These are phyloP conservation scores for Carex pumila DNA, from an alignment of 176 grass and related monocot genomes.

Conservation along the genomic window DNA sequence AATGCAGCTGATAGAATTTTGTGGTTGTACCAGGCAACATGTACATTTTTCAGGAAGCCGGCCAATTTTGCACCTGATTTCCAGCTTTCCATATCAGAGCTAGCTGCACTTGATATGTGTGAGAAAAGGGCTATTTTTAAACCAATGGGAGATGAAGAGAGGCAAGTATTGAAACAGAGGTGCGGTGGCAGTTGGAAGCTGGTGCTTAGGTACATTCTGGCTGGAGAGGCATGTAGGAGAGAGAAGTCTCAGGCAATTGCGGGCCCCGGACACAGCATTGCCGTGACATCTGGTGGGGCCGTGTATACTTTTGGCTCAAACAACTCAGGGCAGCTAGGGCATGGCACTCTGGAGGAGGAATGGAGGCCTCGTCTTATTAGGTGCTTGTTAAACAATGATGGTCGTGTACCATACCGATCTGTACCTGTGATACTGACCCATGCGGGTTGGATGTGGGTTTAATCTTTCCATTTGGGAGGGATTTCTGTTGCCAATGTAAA, in stretches of 20 bases:
- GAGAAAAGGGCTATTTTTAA: constrained; percentile 86
- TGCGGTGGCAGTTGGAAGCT: constrained; percentile 81
- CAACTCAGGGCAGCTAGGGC: constrained; percentile 78
- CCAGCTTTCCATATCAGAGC: constrained; percentile 65
- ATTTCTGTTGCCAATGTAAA: constrained; percentile 7
- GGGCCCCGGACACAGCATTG: constrained; percentile 73
- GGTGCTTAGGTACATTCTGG: constrained; percentile 82
- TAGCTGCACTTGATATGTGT: constrained; percentile 87
- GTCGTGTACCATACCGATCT: background rate
- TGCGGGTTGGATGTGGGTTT: constrained; percentile 4
- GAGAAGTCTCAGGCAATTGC: constrained; percentile 86
- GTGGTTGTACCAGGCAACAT: constrained; percentile 60
- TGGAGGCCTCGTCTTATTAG: constrained; percentile 76
- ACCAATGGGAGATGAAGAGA: constrained; percentile 61
- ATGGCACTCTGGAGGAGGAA: constrained; percentile 73
- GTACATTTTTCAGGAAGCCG: constrained; percentile 85
- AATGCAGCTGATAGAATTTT: constrained; percentile 54
- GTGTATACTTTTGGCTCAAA: constrained; percentile 83
- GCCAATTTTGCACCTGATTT: constrained; percentile 77
- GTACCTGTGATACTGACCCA: background rate
- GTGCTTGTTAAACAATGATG: constrained; percentile 39
- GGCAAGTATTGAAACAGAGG: constrained; percentile 51
- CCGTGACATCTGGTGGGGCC: constrained; percentile 47
- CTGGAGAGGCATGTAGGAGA: constrained; percentile 65
- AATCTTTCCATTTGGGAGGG: constrained; percentile 8